Conservation (phyloP, 192 early-diverging fungal species). For the Geranomyces variabilis region DNA sequence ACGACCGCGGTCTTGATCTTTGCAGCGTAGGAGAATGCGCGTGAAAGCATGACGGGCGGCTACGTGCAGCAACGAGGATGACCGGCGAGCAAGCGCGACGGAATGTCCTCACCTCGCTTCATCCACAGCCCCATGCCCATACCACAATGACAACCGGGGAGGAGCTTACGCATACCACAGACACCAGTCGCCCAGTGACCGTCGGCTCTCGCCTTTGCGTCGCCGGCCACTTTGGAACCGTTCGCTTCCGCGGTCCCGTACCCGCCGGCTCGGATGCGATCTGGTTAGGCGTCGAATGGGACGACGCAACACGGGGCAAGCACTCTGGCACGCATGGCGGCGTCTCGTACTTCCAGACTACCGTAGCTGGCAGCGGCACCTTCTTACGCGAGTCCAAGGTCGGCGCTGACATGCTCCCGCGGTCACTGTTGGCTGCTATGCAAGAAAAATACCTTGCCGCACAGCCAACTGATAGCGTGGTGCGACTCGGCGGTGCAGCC, state of each 20-base stretch:
- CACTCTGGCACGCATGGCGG: conserved; percentile 44
- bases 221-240: conserved; percentile 35
- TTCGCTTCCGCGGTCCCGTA: conserved; percentile 40
- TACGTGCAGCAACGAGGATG: too few relatives aligned
- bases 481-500: conserved; percentile 15
- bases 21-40: not conserved
- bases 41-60: conserved; percentile 4
- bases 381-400: conserved; percentile 41
- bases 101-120: too few relatives aligned
- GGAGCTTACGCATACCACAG: too few relatives aligned
- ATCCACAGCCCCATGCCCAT: too few relatives aligned
- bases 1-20: conserved; percentile 7
- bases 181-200: not conserved
- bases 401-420: conserved; percentile 12
- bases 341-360: conserved; percentile 38
- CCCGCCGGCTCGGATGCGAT: not conserved
- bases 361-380: conserved; percentile 33
- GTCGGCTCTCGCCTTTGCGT: conserved; percentile 28
- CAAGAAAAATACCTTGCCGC: conserved; percentile 31
- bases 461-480: conserved; percentile 16
- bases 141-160: too few relatives aligned
- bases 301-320: conserved; percentile 48
- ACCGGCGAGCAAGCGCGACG: too few relatives aligned
- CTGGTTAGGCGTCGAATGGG: conserved; percentile 56
- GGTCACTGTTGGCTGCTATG: conserved; percentile 30